Evolutionary conservation across 495 filamentous ascomycete species (phyloP).

Genomic region (Podospora pseudoanserina): DNA sequence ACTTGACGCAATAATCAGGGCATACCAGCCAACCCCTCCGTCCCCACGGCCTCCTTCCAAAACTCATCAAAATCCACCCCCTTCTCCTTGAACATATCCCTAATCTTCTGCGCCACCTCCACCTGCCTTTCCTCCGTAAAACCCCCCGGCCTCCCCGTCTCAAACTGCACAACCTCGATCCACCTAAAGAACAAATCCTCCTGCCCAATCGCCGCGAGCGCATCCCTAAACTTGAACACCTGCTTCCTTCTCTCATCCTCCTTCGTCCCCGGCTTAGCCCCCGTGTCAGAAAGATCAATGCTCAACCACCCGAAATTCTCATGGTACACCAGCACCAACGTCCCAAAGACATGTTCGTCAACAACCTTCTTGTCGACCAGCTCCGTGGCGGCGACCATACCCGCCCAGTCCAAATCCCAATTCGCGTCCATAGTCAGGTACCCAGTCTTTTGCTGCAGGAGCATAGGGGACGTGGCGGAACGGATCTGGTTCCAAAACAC

Average conservation of each 20-base stretch:
- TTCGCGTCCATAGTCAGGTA: constrained; percentile 72
- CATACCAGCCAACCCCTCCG: constrained; percentile 43
- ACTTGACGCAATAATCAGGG: neutral
- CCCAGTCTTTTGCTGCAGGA: constrained; percentile 66
- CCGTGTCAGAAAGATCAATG: constrained; percentile 38
- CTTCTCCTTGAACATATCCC: constrained; percentile 62
- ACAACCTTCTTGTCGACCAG: constrained; percentile 59
- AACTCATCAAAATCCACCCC: constrained; percentile 75
- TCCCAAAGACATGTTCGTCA: constrained; percentile 56
- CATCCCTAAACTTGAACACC: constrained; percentile 67
- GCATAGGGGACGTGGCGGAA: constrained; percentile 57
- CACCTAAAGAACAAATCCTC: constrained; percentile 80
- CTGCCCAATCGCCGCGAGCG: constrained; percentile 66
- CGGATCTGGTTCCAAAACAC: constrained; percentile 36
- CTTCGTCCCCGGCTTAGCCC: constrained; percentile 49
- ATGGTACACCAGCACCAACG: constrained; percentile 61
- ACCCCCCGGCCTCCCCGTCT: constrained; percentile 67
- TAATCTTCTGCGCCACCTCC: constrained; percentile 58
- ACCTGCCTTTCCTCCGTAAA: constrained; percentile 67
- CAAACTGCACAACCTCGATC: constrained; percentile 82
- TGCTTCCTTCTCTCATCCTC: constrained; percentile 57
- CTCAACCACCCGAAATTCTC: constrained; percentile 64
- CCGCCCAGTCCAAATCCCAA: constrained; percentile 77
- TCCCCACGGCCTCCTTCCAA: constrained; percentile 66
- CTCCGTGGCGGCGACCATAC: constrained; percentile 65